Base-by-base conservation (phyloP, 371 early-diverging fungal species). In the Fennellomyces sp. region DNA sequence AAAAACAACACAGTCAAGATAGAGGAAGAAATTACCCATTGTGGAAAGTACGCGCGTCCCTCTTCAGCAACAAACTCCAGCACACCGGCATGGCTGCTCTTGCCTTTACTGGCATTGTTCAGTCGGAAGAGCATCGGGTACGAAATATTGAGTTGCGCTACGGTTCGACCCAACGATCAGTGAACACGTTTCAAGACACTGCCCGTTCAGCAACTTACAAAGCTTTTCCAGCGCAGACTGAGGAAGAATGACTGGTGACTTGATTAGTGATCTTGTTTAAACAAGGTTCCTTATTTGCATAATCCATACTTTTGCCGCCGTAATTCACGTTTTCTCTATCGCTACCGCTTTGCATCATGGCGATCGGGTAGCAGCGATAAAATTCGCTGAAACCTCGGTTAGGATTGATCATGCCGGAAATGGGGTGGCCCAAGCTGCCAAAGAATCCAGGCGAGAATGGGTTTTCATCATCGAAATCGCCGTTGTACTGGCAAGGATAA, bases 11-110 rank as follows among this genome's bases (percentile, higher is more conserved):
- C 6, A 12, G 23, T 21, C 8, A 59, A n/a, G n/a, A n/a, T n/a
- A n/a, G n/a, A n/a, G n/a, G n/a, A n/a, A n/a, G n/a, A n/a, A n/a
- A n/a, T n/a, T 78, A 94, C 94, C 99, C 99, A 99, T 49, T 91
- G 90, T 27, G 99, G 99, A 31, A 99, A 71, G 67, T 97, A 96
- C 5, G 92, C 92, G 27, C 94, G 82, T 21, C 97, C 99, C 77
- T 97, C 97, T 66, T 97, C 96, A 23, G 97, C 98, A 30, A 93
- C 96, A 71, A 99, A 99, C 76, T 99, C 99, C 6, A 99, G 87
- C 2, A 99, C 99, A 67, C 99, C 98, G 25, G 96, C 96, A 70
- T 99, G 94, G 11, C 99, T 94, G 45, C 83, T 73, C 49, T 67
- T 73, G 39, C 76, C 69, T 13, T 68, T 73, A 17, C 65, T 65